These are phyloP conservation scores for Diaporthe destruens DNA, from an alignment of 2,329 filamentous ascomycete species.

Conservation along the genomic window DNA sequence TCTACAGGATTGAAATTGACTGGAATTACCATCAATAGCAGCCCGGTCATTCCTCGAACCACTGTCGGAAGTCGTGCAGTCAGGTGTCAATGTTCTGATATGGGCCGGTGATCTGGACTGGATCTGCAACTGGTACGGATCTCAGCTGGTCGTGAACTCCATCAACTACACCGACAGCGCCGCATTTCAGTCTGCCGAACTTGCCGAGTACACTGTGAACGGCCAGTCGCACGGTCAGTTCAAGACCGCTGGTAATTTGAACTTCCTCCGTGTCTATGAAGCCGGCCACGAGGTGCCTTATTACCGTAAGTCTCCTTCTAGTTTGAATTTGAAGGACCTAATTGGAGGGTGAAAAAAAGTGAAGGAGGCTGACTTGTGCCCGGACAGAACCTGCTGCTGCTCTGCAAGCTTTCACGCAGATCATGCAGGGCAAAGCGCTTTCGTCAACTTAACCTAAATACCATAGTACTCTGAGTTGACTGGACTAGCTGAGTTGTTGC, in stretches of 20 bases:
- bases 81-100: constrained; percentile 62
- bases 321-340: too few relatives aligned
- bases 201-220: constrained; percentile 60
- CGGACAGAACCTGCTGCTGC: constrained; percentile 36
- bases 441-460: constrained; percentile 31
- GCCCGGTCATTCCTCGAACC: constrained; percentile 59
- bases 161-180: constrained; percentile 57
- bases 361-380: background rate
- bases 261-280: constrained; percentile 58
- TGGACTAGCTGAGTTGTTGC: background rate
- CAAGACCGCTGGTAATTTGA: constrained; percentile 63
- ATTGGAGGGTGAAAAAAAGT: background rate
- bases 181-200: constrained; percentile 54
- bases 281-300: constrained; percentile 42
- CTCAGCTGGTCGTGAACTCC: constrained; percentile 58
- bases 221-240: constrained; percentile 62
- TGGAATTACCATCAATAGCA: constrained; percentile 44
- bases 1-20: background rate
- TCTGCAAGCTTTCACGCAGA: constrained; percentile 42
- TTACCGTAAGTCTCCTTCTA: constrained; percentile 38
- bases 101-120: constrained; percentile 71
- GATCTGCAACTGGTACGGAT: constrained; percentile 71
- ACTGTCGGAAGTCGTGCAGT: constrained; percentile 59
- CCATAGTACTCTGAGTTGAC: background rate
- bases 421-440: constrained; percentile 36